Evolutionary conservation across 202 grass and related monocot genomes (phyloP).

Genomic region (Schoenoplectus triqueter): DNA sequence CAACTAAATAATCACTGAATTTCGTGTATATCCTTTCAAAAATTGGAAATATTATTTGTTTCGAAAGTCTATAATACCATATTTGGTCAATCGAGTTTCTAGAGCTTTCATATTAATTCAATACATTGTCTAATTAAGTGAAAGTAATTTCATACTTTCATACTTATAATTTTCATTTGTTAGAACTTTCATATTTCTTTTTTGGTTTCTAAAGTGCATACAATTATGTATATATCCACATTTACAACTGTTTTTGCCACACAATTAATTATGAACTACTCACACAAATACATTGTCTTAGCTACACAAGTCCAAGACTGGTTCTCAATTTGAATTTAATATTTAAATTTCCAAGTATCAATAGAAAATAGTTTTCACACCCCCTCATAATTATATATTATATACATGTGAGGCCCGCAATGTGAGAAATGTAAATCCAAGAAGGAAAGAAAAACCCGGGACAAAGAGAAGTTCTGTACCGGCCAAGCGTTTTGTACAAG

Average conservation of each 20-base stretch:
- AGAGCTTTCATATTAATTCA: background rate
- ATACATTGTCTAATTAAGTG: background rate
- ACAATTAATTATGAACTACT: too few relatives aligned
- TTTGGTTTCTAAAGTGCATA: background rate
- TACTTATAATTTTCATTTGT: background rate
- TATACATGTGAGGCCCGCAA: background rate
- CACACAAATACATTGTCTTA: too few relatives aligned
- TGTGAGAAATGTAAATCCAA: background rate
- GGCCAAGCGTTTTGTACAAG: constrained; percentile 37
- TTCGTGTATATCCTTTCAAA: background rate
- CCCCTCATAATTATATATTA: background rate
- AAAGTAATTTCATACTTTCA: background rate
- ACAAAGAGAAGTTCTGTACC: constrained; percentile 36
- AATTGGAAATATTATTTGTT: background rate
- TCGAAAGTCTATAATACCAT: background rate
- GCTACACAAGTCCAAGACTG: too few relatives aligned
- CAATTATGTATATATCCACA: background rate
- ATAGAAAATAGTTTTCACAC: too few relatives aligned
- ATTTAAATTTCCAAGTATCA: too few relatives aligned
- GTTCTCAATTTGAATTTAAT: background rate
- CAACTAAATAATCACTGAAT: background rate
- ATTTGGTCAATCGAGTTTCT: background rate
- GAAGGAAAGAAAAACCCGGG: constrained; percentile 25
- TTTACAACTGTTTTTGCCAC: background rate
- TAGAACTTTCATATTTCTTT: background rate